Evolutionary conservation across 2,329 filamentous ascomycete genomes (phyloP), one percentile per base, ranked within the genome.

Genomic region (Curvularia eragrostidis): DNA sequence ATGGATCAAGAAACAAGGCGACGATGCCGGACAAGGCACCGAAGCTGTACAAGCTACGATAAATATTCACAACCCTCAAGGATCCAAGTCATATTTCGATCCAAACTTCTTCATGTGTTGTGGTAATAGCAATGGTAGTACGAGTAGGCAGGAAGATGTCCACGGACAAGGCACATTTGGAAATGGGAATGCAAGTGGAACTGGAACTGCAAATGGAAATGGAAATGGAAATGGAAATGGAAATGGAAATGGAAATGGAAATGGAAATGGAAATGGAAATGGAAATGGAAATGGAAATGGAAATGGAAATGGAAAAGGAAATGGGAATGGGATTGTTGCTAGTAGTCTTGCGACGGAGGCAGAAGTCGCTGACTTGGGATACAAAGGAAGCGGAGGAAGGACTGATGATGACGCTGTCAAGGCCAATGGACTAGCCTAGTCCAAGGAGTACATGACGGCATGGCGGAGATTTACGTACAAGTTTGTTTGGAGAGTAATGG

Each of bases 1-100:
- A 49, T 70, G 59, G 62, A 56, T 68, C 34, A 60, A 62, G 38
- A 67, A 68, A 53, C 60, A 71, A 63, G 68, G 65, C 26, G 58
- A 65, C 50, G 55, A 38, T 12, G 57, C 61, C 8, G 56, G 59
- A 1, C 62, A 68, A 32, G 54, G 51, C 5, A 62, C 62, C 47
- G 53, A 65, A 30, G 53, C 63, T 12, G 59, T 64, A 9, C 62
- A 64, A 41, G 62, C 58, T n/a, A 48, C 26, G 21, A 4, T 42
- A 6, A 34, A 28, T n/a, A 46, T 34, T 10, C 24, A 28, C n/a
- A n/a, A 23, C 3, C 28, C 19, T 7, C n/a, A n/a, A 30, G 34
- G 13, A 1, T 13, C 18, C 3, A 12, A 9, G 4, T 12, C 23
- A 8, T n/a, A 5, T 7, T 23, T 15, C 3, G 19, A 41, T 13